Percentiles rank a stretch among this genome's conserved stretches.
Conservation (phyloP, 179 eudicot species). For the Gypsophila paniculata region DNA sequence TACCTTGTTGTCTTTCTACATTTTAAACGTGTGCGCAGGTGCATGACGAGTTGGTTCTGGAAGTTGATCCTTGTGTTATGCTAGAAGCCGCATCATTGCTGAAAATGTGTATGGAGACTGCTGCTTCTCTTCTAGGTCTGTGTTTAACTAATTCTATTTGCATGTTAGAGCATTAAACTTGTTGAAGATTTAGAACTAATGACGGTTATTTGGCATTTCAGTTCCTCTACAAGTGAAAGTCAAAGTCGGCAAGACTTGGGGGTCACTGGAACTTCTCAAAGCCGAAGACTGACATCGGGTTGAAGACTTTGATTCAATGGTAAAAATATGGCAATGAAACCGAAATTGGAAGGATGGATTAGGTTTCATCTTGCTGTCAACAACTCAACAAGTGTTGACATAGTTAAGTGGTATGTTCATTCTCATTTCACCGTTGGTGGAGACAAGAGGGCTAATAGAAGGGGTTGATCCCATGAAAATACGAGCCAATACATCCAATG, state of each 20-base stretch:
- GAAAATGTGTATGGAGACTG: conserved; percentile 78
- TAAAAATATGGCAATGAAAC: neutral
- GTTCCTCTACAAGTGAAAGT: conserved; percentile 85
- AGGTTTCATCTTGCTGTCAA: neutral
- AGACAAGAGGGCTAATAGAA: neutral
- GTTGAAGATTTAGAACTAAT: neutral
- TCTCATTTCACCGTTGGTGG: neutral
- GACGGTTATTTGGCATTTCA: conserved; percentile 26
- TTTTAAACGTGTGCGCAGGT: conserved; percentile 41
- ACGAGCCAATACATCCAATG: neutral
- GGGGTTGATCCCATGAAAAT: neutral
- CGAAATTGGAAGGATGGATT: neutral
- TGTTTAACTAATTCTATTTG: conserved; percentile 15
- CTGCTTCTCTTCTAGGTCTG: conserved; percentile 71
- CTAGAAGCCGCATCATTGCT: conserved; percentile 69
- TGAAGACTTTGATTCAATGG: neutral
- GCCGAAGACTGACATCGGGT: conserved; percentile 20
- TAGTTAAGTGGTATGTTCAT: too few relatives aligned
- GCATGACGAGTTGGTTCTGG: conserved; percentile 90
- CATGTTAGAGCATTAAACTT: neutral
- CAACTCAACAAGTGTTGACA: neutral
- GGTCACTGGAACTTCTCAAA: conserved; percentile 70
- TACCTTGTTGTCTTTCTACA: neutral
- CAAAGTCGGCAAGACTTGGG: conserved; percentile 88
- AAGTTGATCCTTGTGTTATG: conserved; percentile 69